These are phyloP conservation scores for Durusdinium trenchii DNA, from an alignment of 73 alveolate species.

Conservation along the genomic window DNA sequence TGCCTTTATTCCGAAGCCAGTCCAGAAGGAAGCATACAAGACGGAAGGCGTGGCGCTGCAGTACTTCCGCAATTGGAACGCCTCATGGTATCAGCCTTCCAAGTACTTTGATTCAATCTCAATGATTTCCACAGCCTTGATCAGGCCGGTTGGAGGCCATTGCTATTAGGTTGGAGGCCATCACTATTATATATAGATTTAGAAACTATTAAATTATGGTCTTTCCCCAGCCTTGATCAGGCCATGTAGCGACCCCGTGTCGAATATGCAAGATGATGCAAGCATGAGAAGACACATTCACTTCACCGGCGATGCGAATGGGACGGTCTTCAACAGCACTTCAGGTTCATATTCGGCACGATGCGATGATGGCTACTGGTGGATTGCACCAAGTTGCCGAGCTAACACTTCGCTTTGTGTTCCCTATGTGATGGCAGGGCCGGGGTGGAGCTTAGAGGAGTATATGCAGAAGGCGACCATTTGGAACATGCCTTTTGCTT, in stretches of 20 bases:
- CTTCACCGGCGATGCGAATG: no score
- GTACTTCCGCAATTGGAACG: conserved; percentile 30
- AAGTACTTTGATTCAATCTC: not conserved
- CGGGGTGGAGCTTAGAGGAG: conserved; percentile 21
- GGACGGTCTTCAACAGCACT: no score
- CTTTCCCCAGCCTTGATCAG: no score
- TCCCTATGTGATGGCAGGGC: not conserved
- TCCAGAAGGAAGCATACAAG: not conserved
- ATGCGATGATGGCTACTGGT: conserved; percentile 32
- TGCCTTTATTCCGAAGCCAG: not conserved
- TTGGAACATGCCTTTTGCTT: conserved; percentile 24
- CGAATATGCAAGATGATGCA: no score
- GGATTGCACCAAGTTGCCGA: conserved; percentile 50
- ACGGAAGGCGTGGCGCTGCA: conserved; percentile 15
- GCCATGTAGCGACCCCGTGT: no score
- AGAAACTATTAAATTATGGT: no score
- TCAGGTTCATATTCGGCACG: not conserved
- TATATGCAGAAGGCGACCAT: conserved; percentile 34
- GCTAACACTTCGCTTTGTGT: not conserved
- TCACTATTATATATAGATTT: no score
- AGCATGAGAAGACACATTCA: no score
- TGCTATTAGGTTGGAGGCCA: no score
- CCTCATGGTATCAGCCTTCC: not conserved
- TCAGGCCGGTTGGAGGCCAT: no score
- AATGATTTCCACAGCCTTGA: no score